Evolutionary conservation across 495 filamentous ascomycete species (phyloP).

Genomic region (Xanthoparmelia taractica): DNA sequence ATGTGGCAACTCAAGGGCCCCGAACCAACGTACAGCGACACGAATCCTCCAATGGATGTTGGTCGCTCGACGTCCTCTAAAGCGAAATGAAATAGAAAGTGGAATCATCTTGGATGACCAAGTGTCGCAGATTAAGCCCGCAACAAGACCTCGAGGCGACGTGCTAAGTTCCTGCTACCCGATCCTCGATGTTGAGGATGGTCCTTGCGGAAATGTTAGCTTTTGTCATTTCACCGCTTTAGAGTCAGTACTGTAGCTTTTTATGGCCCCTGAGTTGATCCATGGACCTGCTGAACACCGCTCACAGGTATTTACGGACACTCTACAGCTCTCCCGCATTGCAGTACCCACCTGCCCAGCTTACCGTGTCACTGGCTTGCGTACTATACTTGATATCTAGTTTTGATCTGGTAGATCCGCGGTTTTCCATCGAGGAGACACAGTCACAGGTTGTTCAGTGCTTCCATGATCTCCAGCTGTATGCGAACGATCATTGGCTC

Average conservation of each 20-base stretch:
- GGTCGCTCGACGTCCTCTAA: conserved; percentile 16
- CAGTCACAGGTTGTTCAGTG: not conserved
- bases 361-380: too few species aligned
- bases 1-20: not conserved
- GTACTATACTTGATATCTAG: too few species aligned
- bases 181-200: conserved; percentile 17
- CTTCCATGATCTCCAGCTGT: conserved; percentile 16
- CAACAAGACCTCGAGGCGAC: conserved; percentile 14
- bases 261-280: too few species aligned
- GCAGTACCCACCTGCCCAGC: too few species aligned
- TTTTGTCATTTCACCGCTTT: conserved; percentile 18
- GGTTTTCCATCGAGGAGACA: too few species aligned
- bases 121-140: not conserved
- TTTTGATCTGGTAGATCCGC: too few species aligned
- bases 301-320: too few species aligned
- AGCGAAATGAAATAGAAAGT: conserved; percentile 12
- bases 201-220: conserved; percentile 1
- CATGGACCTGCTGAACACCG: too few species aligned
- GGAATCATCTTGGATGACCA: conserved; percentile 15
- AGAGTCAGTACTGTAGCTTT: conserved; percentile 9
- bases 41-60: conserved; percentile 21
- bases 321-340: too few species aligned
- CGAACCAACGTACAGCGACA: conserved; percentile 4
- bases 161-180: conserved; percentile 15
- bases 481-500: conserved; percentile 18